Base-by-base conservation (phyloP, 257 asterid species). In the Anisodus tanguticus region DNA sequence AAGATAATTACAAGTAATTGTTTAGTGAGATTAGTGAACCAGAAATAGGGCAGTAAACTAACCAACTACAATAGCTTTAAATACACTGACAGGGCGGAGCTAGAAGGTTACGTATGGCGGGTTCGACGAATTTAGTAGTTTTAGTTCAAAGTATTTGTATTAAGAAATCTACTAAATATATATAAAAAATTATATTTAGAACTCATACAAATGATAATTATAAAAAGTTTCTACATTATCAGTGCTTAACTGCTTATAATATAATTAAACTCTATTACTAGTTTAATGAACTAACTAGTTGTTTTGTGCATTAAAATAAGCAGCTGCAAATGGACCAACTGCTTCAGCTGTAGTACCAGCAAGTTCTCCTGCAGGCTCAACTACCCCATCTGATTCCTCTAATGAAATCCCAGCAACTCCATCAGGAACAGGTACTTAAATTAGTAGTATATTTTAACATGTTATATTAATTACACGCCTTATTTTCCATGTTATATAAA, bases 301-400 rank as follows among this genome's bases (percentile, higher is more conserved):
- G 49, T 47, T 62, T 80, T 47, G 59, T 72, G 59, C n/a, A 3
- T 7, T 5, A 7, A 17, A 5, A 22, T 7, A 43, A 72, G 84
- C 85, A 45, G 89, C 54, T 17, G 88, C 84, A 13, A 87, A 76
- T 78, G 88, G 88, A 67, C 85, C 87, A 16, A 80, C 88, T 15
- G 51, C 88, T 15, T 55, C 86, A 64, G 31, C 85, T 5, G 82
- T 41, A 10, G 69, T 58, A 19, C 63, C 83, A 16, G 81, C 85
- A 17, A 67, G 77, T 72, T 83, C 90, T 84, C 85, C 88, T 11
- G 47, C 58, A 58, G 82, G 76, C 49, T 85, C 86, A 12, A 74
- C 84, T 45, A 47, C 84, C 43, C 84, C 84, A 64, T 49, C 84
- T 11, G 83, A 53, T 69, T 82, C 89, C 39, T 59, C 86, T 0